phyloP scores from a whole-genome alignment of 306 rosid species.

The cucumber (Cucumis sativus) region DNA sequence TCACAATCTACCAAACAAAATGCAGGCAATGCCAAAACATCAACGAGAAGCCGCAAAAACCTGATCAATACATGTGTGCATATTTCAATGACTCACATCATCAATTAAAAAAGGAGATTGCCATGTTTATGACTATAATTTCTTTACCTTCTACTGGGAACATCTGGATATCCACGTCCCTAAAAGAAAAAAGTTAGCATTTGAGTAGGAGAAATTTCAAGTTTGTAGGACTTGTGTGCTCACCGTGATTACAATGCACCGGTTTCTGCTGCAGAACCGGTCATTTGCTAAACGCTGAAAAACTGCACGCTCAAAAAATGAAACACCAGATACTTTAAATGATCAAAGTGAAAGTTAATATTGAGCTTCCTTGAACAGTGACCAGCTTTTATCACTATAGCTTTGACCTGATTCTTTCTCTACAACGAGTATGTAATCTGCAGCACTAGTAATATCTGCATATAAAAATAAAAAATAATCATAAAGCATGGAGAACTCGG shows the following conservation, averaged over 20 bases:
- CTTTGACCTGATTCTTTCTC: constrained; percentile 91
- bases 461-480: constrained; percentile 16
- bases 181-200: constrained; percentile 10
- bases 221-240: constrained; percentile 8
- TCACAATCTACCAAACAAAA: constrained; percentile 96
- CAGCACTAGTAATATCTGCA: constrained; percentile 57
- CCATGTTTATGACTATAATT: not conserved
- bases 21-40: constrained; percentile 47
- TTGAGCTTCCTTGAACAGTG: not conserved
- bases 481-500: not conserved
- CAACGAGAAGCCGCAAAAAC: constrained; percentile 87
- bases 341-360: not conserved
- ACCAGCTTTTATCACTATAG: not conserved
- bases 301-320: constrained; percentile 28
- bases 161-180: constrained; percentile 97
- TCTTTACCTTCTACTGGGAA: constrained; percentile 77
- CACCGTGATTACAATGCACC: constrained; percentile 78
- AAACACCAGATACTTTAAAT: not conserved
- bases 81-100: not conserved
- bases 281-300: constrained; percentile 84
- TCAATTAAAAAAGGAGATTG: not conserved
- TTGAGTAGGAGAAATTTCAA: not conserved
- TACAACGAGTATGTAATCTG: constrained; percentile 66
- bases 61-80: constrained; percentile 21
- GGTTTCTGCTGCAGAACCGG: constrained; percentile 65